These are phyloP conservation scores for Yamadazyma epiphylla DNA, from an alignment of 1,139 yeast species.

Conservation along the genomic window DNA sequence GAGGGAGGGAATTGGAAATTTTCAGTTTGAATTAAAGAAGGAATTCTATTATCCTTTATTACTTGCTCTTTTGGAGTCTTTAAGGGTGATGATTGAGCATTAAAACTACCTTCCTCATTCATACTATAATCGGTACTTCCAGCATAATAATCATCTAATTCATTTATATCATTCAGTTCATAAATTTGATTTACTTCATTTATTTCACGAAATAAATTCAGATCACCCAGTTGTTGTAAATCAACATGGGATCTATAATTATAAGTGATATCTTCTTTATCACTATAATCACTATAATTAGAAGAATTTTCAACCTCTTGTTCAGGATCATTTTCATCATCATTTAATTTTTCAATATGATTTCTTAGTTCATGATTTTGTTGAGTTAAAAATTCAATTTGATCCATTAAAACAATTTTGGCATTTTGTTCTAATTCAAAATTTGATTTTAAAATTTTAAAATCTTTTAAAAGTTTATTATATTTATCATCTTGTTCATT, in stretches of 20 bases:
- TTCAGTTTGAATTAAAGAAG: slow-evolving; percentile 13
- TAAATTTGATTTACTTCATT: slow-evolving; percentile 3
- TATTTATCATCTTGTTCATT: slow-evolving; percentile 20
- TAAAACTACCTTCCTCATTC: slow-evolving; percentile 7
- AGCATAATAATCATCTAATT: slow-evolving; percentile 7
- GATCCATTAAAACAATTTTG: slow-evolving; percentile 51
- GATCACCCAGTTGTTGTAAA: slow-evolving; percentile 5
- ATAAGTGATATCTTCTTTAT: slow-evolving; percentile 5
- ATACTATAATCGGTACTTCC: slow-evolving; percentile 4
- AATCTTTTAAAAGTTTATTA: slow-evolving; percentile 32
- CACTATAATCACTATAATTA: slow-evolving; percentile 10
- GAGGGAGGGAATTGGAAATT: slow-evolving; percentile 30
- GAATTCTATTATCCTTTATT: slow-evolving; percentile 7
- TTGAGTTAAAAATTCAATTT: slow-evolving; percentile 46
- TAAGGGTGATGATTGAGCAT: slow-evolving; percentile 14
- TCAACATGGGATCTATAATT: slow-evolving; percentile 8
- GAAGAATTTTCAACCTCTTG: slow-evolving; percentile 9
- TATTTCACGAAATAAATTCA: too few relatives aligned
- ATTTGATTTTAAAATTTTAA: slow-evolving; percentile 36
- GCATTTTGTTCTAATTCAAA: slow-evolving; percentile 48
- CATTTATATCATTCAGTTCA: slow-evolving; percentile 16
- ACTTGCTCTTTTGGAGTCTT: slow-evolving; percentile 10
- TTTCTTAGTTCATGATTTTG: slow-evolving; percentile 27
- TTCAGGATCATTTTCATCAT: slow-evolving; percentile 1
- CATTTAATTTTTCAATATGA: not conserved